Percentiles rank a stretch among this genome's conserved stretches.
phyloP scores from a whole-genome alignment of 2,329 filamentous ascomycete genomes.

The Pseudogymnoascus sp. region DNA sequence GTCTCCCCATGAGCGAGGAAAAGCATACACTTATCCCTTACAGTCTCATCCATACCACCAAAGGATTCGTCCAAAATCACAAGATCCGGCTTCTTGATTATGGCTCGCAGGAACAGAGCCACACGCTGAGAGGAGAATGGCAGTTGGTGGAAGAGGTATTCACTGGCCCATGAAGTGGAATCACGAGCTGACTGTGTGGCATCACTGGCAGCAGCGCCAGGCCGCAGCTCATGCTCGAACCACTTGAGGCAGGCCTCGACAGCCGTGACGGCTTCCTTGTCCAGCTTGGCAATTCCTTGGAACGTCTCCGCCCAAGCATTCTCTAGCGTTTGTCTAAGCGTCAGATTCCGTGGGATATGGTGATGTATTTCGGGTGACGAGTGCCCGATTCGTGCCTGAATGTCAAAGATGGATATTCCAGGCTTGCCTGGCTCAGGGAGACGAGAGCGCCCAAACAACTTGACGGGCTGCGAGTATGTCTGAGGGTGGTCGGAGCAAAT shows the following conservation, averaged over 20 bases:
- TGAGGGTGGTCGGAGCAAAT: constrained; percentile 95
- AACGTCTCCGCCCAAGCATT: constrained; percentile 91
- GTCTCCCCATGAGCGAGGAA: constrained; percentile 64
- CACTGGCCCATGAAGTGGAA: constrained; percentile 53
- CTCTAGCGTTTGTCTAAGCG: constrained; percentile 66
- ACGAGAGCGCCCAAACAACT: constrained; percentile 73
- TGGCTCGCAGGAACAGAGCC: constrained; percentile 71
- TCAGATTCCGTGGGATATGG: constrained; percentile 75
- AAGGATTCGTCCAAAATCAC: constrained; percentile 84
- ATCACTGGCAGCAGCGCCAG: constrained; percentile 20
- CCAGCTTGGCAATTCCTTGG: constrained; percentile 57
- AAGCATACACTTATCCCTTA: constrained; percentile 77
- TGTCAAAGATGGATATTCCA: constrained; percentile 84
- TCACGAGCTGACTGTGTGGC: constrained; percentile 12
- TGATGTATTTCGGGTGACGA: constrained; percentile 90
- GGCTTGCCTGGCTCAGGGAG: constrained; percentile 59
- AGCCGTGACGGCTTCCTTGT: constrained; percentile 44
- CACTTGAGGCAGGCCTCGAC: constrained; percentile 64
- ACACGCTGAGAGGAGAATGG: constrained; percentile 79
- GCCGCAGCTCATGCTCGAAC: constrained; percentile 71
- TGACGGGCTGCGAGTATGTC: constrained; percentile 80
- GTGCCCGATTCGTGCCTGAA: constrained; percentile 84
- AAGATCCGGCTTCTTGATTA: constrained; percentile 73
- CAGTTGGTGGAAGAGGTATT: constrained; percentile 61
- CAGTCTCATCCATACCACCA: constrained; percentile 70